Conservation (phyloP, 1,284 basidiomycete species). For the Phellopilus nigrolimitatus region DNA sequence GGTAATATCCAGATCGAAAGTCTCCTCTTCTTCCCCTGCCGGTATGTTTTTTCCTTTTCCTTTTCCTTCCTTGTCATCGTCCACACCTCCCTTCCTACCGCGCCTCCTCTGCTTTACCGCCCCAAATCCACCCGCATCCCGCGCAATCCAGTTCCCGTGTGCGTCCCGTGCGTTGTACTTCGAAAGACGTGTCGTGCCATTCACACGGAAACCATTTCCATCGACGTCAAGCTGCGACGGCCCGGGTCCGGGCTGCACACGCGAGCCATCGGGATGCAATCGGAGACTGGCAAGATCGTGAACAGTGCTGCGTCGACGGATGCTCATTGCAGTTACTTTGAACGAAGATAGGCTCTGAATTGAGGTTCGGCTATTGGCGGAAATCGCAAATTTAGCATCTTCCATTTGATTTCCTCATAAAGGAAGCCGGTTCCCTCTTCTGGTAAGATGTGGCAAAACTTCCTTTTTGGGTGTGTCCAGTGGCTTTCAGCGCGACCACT, state of each 20-base stretch:
- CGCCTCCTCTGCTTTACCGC: slow-evolving; percentile 25
- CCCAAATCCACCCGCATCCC: slow-evolving; percentile 37
- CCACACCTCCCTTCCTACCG: slow-evolving; percentile 20
- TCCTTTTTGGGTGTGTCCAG: too few species aligned
- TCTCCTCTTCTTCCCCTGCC: slow-evolving; percentile 23
- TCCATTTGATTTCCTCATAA: too few species aligned
- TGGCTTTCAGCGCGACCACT: too few species aligned
- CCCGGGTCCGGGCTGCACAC: slow-evolving; percentile 40
- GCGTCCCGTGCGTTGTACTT: slow-evolving; percentile 33
- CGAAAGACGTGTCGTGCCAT: slow-evolving; percentile 24
- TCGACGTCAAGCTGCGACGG: too few species aligned
- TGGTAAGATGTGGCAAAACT: too few species aligned
- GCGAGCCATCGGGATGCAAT: slow-evolving; percentile 54
- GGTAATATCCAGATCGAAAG: slow-evolving; percentile 21
- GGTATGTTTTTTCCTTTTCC: slow-evolving; percentile 27
- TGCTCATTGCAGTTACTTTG: slow-evolving; percentile 32
- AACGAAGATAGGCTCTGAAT: background rate
- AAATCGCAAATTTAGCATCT: too few species aligned
- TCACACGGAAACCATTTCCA: background rate
- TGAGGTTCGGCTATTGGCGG: too few species aligned
- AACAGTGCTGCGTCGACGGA: slow-evolving; percentile 47
- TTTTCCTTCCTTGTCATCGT: slow-evolving; percentile 24
- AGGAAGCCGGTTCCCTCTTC: too few species aligned
- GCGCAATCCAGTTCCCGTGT: slow-evolving; percentile 42
- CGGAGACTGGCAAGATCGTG: slow-evolving; percentile 56